These are phyloP conservation scores for barley (Hordeum vulgare) DNA, from an alignment of 176 grass and related monocot genomes.

Conservation along the genomic window MorexV3_pseudomolecules_assembly NC_058520.1:560856466-560856965, in stretches of 20 bases:
- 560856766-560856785: background rate
- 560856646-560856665: conserved; percentile 26
- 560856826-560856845: conserved; percentile 83
- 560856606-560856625: conserved; percentile 55
- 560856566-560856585: conserved; percentile 43
- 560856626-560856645: conserved; percentile 54
- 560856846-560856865: conserved; percentile 81
- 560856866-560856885: conserved; percentile 65
- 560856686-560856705: background rate
- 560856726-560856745: background rate
- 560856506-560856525: conserved; percentile 67
- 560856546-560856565: conserved; percentile 21
- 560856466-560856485: conserved; percentile 51
- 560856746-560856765: background rate
- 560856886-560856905: conserved; percentile 25
- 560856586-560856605: conserved; percentile 51
- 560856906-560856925: conserved; percentile 30
- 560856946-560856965: background rate
- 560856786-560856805: background rate
- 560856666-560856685: conserved; percentile 42
- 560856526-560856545: conserved; percentile 70
- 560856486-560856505: conserved; percentile 37
- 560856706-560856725: background rate
- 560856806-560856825: conserved; percentile 87
- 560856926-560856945: conserved; percentile 55